Conservation (phyloP, 805 yeast genomes). For the Isabelozyma pseudorhagii region DNA sequence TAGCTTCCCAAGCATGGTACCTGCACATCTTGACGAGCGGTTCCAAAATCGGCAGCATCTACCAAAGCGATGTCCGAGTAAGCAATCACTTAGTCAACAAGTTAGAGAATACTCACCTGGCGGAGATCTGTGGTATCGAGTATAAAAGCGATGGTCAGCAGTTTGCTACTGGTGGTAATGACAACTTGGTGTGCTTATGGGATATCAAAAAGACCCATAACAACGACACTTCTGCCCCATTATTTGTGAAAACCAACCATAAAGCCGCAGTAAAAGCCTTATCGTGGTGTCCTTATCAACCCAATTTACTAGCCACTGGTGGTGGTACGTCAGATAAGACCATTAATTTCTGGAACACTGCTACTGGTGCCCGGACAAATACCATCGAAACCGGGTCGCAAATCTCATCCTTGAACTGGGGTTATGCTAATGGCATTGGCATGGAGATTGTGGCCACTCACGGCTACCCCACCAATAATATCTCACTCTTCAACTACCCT, state of each 20-base stretch:
- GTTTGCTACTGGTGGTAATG: slow-evolving; percentile 92
- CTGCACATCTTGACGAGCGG: slow-evolving; percentile 83
- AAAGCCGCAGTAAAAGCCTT: slow-evolving; percentile 94
- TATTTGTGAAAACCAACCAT: slow-evolving; percentile 74
- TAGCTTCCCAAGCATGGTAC: slow-evolving; percentile 84
- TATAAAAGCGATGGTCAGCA: slow-evolving; percentile 84
- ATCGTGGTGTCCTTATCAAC: slow-evolving; percentile 90
- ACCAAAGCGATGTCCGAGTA: slow-evolving; percentile 86
- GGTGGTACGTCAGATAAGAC: slow-evolving; percentile 91
- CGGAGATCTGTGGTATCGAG: slow-evolving; percentile 89
- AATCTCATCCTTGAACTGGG: slow-evolving; percentile 93
- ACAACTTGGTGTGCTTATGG: slow-evolving; percentile 90
- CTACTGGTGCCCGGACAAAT: slow-evolving; percentile 82
- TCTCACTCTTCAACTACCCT: slow-evolving; percentile 83
- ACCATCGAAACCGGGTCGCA: slow-evolving; percentile 91
- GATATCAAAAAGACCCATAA: slow-evolving; percentile 60
- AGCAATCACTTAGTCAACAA: slow-evolving; percentile 70
- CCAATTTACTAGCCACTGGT: slow-evolving; percentile 85
- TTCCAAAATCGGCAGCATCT: slow-evolving; percentile 76
- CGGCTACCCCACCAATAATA: slow-evolving; percentile 85
- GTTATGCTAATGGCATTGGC: slow-evolving; percentile 67
- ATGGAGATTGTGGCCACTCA: slow-evolving; percentile 89
- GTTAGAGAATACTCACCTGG: slow-evolving; percentile 55
- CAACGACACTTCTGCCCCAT: slow-evolving; percentile 43
- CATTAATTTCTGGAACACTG: slow-evolving; percentile 93